Evolutionary conservation across 2,329 filamentous ascomycete species (phyloP).

Genomic region (Fusarium goolgardi): DNA sequence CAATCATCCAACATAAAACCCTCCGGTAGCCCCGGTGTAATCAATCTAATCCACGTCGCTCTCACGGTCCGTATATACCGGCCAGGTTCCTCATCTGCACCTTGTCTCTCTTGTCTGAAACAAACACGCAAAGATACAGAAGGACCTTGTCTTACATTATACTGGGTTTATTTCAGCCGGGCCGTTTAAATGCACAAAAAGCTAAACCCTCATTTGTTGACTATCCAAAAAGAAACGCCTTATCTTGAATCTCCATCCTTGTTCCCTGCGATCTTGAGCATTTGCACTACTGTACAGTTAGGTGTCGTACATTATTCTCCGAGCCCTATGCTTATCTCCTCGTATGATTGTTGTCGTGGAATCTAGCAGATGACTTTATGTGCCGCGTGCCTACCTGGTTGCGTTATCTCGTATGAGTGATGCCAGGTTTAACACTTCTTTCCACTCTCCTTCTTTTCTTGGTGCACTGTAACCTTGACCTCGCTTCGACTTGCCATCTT

Average conservation of each 20-base stretch:
- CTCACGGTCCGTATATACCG: constrained; percentile 45
- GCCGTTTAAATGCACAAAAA: constrained; percentile 16
- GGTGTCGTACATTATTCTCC: neutral
- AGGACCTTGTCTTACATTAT: constrained; percentile 8
- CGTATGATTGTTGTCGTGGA: neutral
- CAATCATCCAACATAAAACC: neutral
- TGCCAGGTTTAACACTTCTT: constrained; percentile 5
- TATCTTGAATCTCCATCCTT: constrained; percentile 29
- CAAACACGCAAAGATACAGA: neutral
- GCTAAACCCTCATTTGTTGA: constrained; percentile 2
- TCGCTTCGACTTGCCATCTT: constrained; percentile 15
- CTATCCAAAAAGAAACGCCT: neutral
- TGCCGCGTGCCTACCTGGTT: constrained; percentile 20
- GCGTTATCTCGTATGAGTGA: constrained; percentile 22
- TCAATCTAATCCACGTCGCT: constrained; percentile 24
- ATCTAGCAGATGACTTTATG: constrained; percentile 23
- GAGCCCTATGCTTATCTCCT: constrained; percentile 15
- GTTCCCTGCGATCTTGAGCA: constrained; percentile 26
- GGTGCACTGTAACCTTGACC: constrained; percentile 12
- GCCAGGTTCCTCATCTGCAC: constrained; percentile 24
- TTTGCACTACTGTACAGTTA: neutral
- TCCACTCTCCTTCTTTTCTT: neutral
- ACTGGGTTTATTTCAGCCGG: constrained; percentile 22
- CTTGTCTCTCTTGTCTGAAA: constrained; percentile 11
- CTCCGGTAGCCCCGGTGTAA: constrained; percentile 11